Evolutionary conservation across 2,329 filamentous ascomycete species (phyloP), one percentile per base, ranked within the genome.

Genomic region (Calonectria pseudoturangicola): DNA sequence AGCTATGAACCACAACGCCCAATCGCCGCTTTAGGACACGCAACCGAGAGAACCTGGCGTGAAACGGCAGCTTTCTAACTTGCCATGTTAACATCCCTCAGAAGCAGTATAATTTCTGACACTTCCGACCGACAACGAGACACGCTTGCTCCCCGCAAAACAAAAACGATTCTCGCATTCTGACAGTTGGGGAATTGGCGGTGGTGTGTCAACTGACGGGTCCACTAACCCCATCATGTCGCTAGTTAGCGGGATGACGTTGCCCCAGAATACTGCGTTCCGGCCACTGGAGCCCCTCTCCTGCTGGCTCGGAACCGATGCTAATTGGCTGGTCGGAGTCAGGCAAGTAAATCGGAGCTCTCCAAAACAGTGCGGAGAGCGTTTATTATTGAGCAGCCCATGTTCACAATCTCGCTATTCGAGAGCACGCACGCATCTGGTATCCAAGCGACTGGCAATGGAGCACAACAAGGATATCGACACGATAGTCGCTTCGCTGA

Each of bases 401-500:
- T 25, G 33, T 58, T 41, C 33, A 7, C 54, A 58, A 41, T 58
- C 33, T 41, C 54, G 54, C 54, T 39, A 27, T 25, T 12, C n/a
- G 33, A 39, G 33, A 58, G 12, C 54, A 58, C 16, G 3, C 33
- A 13, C 33, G 25, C 30, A 58, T 2, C 33, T 47, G 21, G 12
- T 27, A 16, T 27, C 33, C 10, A 41, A 41, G 33, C 12, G 13
- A 27, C 18, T 58, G 1, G 13, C 33, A 41, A 58, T 58, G 54
- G 30, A 27, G 0, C 54, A 58, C 10, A 58, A n/a, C 18, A 58
- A 58, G 21, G 54, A 58, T 58, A 25, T 58, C 5, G n/a, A 58
- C 16, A 33, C 33, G 12, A 58, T 58, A 58, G 54, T 58, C 16
- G 76, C 70, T 25, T 76, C 60, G 30, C 6, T 58, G 15, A 45